A percentile compares a stretch with the other conserved stretches of the same genome.
phyloP scores from a whole-genome alignment of 192 early-diverging fungal genomes.

The Entophlyctis luteolus region DNA sequence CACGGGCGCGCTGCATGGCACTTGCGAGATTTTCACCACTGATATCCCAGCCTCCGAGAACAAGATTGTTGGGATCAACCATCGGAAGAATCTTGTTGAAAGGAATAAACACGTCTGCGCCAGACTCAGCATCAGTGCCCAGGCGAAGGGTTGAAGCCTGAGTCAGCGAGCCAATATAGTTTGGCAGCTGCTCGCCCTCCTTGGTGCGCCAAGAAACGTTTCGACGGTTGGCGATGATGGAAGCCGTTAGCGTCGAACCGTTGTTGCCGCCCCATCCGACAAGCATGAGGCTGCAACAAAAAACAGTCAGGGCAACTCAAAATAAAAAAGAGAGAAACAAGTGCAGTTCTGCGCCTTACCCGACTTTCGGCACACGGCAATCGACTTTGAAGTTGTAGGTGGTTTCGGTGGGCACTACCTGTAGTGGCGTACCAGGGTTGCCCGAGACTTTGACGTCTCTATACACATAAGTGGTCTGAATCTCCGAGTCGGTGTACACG shows the following conservation, averaged over 20 bases:
- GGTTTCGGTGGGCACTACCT: conserved; percentile 80
- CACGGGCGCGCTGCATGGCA: conserved; percentile 91
- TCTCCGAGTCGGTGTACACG: conserved; percentile 72
- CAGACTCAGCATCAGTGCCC: conserved; percentile 73
- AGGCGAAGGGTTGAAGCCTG: conserved; percentile 95
- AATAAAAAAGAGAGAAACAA: neutral
- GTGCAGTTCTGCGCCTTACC: conserved; percentile 49
- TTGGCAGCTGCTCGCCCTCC: conserved; percentile 83
- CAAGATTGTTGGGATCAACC: conserved; percentile 94
- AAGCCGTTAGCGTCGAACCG: conserved; percentile 93
- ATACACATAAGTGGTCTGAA: conserved; percentile 85
- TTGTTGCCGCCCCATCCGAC: conserved; percentile 99
- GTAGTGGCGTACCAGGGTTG: conserved; percentile 34
- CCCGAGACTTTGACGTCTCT: conserved; percentile 74
- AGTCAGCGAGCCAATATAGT: conserved; percentile 97
- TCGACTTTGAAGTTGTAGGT: conserved; percentile 88
- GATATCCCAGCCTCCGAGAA: conserved; percentile 99
- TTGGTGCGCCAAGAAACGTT: conserved; percentile 90
- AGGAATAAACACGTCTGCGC: conserved; percentile 88
- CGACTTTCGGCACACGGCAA: conserved; percentile 73
- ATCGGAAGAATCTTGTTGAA: conserved; percentile 92
- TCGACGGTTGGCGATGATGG: conserved; percentile 89
- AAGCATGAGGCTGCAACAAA: conserved; percentile 79
- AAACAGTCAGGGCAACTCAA: too few relatives aligned
- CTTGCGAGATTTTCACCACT: conserved; percentile 78